Conservation (phyloP, 2,329 filamentous ascomycete species). For the Harringtonia lauricola region DNA sequence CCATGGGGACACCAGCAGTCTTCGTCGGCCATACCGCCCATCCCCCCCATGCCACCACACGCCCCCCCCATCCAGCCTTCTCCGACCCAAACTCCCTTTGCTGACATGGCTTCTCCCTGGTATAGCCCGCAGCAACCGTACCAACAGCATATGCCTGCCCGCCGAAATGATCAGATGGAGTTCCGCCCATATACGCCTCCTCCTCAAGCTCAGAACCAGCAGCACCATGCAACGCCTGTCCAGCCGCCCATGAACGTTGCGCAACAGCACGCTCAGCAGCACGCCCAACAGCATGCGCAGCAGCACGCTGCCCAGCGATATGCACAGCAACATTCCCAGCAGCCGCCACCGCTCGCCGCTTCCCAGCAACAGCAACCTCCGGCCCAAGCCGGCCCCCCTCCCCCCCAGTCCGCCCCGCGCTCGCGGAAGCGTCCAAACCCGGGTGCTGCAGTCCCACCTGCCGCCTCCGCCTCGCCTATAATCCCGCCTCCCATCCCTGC, state of each 20-base stretch:
- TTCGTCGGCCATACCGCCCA: conserved; percentile 17
- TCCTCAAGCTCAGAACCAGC: conserved; percentile 17
- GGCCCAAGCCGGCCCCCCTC: conserved; percentile 13
- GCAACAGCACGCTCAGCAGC: conserved; percentile 21
- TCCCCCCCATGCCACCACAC: conserved; percentile 13
- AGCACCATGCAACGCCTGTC: conserved; percentile 22
- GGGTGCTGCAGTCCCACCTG: conserved; percentile 13
- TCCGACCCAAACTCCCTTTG: conserved; percentile 10
- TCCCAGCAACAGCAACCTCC: conserved; percentile 14
- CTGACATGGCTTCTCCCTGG: conserved; percentile 24
- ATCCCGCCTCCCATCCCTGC: conserved; percentile 14
- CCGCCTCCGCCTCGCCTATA: conserved; percentile 12
- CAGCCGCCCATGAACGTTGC: conserved; percentile 25
- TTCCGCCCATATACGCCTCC: conserved; percentile 14
- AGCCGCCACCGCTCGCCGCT: conserved; percentile 21
- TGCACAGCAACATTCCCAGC: conserved; percentile 14
- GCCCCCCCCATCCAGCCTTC: conserved; percentile 12
- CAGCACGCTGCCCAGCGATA: conserved; percentile 18
- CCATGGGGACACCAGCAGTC: conserved; percentile 13
- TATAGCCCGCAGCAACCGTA: conserved; percentile 32
- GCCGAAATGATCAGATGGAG: conserved; percentile 18
- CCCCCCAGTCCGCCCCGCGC: conserved; percentile 19
- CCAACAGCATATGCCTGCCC: conserved; percentile 30
- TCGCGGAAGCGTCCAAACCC: conserved; percentile 29
- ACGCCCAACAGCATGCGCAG: conserved; percentile 23